Base-by-base conservation (phyloP, 495 filamentous ascomycete species). In the Mytilinidion resinicola region DNA sequence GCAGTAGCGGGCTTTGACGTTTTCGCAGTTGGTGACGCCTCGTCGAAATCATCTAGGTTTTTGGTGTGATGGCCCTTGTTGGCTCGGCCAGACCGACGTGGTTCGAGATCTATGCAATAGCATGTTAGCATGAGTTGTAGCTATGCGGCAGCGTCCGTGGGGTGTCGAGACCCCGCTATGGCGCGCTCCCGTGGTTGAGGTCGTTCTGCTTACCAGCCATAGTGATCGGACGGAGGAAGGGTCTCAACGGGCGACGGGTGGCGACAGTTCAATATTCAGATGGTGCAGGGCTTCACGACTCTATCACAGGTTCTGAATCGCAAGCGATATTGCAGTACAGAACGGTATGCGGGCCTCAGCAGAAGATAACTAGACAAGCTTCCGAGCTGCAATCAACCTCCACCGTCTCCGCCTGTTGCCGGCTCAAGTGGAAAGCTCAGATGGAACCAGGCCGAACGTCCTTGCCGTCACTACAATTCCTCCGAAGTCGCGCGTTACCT, bases 41-140 rank as follows among this genome's bases (percentile, higher is more conserved):
- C 62, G n/a, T 66, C 64, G 51, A 63, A 51, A 12, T 44, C 41
- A 43, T 64, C 63, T 17, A 53, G 51, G 60, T 86, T 87, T 70
- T 95, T 95, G 39, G 81, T 84, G 74, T 98, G 91, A 64, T 95
- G 90, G 67, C 93, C 93, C 69, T 96, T 96, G 46, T 92, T 98
- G 62, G 91, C 88, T 62, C 93, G 86, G 50, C 91, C 91, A 14
- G 93, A 96, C 68, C 95, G 87, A 73, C 93, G 85, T 56, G 91
- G 87, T 80, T 96, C 91, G 53, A 30, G 25, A 30, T 30, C 25
- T 89, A 87, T 87, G 75, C 38, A 53, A 47, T 6, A n/a, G 5
- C 4, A 9, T 21, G 53, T 60, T 49, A 63, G 59, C 53, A 49
- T 56, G 49, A 44, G 34, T 25, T 38, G 21, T 38, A 15, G 44